These are phyloP conservation scores for Yamadazyma epiphylla DNA, from an alignment of 1,139 yeast species.

Conservation along the genomic window DNA sequence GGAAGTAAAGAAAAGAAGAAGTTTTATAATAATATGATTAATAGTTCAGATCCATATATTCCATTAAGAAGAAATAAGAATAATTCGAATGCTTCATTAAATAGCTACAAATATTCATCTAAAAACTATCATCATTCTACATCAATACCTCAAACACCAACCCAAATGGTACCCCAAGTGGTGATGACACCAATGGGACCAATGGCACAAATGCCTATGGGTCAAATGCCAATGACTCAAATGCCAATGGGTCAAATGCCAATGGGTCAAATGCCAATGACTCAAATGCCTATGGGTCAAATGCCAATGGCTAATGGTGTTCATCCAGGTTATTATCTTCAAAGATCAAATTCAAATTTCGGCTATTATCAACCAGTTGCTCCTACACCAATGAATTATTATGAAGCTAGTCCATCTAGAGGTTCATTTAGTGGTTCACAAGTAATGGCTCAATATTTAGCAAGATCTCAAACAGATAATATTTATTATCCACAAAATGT, in stretches of 20 bases:
- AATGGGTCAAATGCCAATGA: too few relatives aligned
- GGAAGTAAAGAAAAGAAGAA: constrained; percentile 12
- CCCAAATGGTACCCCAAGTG: constrained; percentile 2
- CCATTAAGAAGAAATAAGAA: constrained; percentile 11
- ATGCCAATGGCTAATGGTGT: too few relatives aligned
- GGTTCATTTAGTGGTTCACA: constrained; percentile 58
- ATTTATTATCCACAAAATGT: constrained; percentile 55
- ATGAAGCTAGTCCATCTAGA: too few relatives aligned
- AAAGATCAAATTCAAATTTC: constrained; percentile 8
- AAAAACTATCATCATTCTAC: constrained; percentile 3
- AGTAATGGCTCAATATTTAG: constrained; percentile 74
- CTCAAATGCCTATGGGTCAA: too few relatives aligned
- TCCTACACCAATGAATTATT: constrained; percentile 8
- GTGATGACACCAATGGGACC: not conserved
- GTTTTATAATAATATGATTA: constrained; percentile 13
- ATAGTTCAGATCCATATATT: constrained; percentile 19
- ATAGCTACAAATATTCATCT: constrained; percentile 10
- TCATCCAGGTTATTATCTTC: too few relatives aligned
- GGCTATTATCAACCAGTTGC: constrained; percentile 5
- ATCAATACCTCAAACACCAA: constrained; percentile 10
- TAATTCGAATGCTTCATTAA: constrained; percentile 24
- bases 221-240: too few relatives aligned
- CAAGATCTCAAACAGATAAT: constrained; percentile 63
- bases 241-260: too few relatives aligned
- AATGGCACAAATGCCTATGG: too few relatives aligned